Conservation (phyloP, 768 basidiomycete species). For the Porphyrellus cyaneotinctus region DNA sequence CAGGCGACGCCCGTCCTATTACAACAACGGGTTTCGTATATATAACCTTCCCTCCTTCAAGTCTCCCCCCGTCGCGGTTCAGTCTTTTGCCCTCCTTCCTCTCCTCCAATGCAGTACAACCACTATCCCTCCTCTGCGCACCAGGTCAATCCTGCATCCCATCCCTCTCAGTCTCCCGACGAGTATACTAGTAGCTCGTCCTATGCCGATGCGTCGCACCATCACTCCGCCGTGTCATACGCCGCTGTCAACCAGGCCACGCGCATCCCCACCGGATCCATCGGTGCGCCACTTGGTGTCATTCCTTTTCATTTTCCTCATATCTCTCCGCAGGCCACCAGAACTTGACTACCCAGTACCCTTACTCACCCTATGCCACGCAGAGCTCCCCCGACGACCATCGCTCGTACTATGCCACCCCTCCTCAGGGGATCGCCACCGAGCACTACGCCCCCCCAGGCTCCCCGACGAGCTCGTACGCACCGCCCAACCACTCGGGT, state of each 20-base stretch:
- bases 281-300: constrained; percentile 24
- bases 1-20: constrained; percentile 35
- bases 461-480: constrained; percentile 21
- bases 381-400: constrained; percentile 16
- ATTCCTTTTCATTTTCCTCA: constrained; percentile 6
- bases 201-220: constrained; percentile 26
- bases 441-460: constrained; percentile 23
- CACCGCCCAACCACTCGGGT: constrained; percentile 14
- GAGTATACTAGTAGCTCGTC: constrained; percentile 15
- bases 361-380: constrained; percentile 22
- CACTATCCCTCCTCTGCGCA: constrained; percentile 20
- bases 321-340: constrained; percentile 21
- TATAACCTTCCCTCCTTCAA: constrained; percentile 20
- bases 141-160: constrained; percentile 17
- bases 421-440: constrained; percentile 13
- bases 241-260: constrained; percentile 21
- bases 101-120: constrained; percentile 28
- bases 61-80: constrained; percentile 9
- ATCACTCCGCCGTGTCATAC: constrained; percentile 24
- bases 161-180: constrained; percentile 20
- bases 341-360: constrained; percentile 12
- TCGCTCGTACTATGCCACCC: constrained; percentile 24
- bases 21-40: constrained; percentile 32
- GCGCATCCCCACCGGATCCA: constrained; percentile 19
- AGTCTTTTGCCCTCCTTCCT: background rate